Evolutionary conservation across 2,329 filamentous ascomycete species (phyloP), one percentile per base, ranked within the genome.

Genomic region (Penicillium sp.): DNA sequence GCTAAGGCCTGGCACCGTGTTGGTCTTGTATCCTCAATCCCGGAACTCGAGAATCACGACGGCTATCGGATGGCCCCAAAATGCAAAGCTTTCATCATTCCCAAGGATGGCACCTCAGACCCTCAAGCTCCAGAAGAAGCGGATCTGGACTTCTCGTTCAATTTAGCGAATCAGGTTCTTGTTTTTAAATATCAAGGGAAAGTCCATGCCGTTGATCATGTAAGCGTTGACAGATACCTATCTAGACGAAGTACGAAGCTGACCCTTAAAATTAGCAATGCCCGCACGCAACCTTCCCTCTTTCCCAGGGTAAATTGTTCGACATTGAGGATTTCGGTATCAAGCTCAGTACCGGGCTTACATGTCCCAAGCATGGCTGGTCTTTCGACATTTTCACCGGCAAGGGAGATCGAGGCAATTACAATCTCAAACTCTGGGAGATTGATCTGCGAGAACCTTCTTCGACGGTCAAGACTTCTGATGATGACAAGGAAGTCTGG

Each of bases 301-400:
- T 90, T 1, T 88, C 86, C 0, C 79, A 83, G 44, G 86, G 85
- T 0, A 81, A 73, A 0, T 77, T 86, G 0, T 90, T 89, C 56
- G 88, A 90, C 53, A 90, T 90, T 63, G 88, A 90, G 63, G 88
- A 90, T 58, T 90, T 90, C 67, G 87, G 88, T 0, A 63, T 73
- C 53, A 58, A 58, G 2, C 63, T 73, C 11, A 72, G 70, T 0
- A 80, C 84, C 0, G 88, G 86, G 0, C 74, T 90, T 3, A 82
- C 80, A 0, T 90, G 88, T 68, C 86, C 87, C 0, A 89, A 89
- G 60, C 87, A 90, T 59, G 84, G 79, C 5, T 90, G 88, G 88
- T 87, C 86, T 0, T 90, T 90, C 70, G 88, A 90, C 67, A 64
- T 90, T 2, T 83, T 85, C 52, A 84, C 86, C 0, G 88, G 88